phyloP scores from a whole-genome alignment of 2,329 filamentous ascomycete species.

The Coleophoma cylindrospora region DNA sequence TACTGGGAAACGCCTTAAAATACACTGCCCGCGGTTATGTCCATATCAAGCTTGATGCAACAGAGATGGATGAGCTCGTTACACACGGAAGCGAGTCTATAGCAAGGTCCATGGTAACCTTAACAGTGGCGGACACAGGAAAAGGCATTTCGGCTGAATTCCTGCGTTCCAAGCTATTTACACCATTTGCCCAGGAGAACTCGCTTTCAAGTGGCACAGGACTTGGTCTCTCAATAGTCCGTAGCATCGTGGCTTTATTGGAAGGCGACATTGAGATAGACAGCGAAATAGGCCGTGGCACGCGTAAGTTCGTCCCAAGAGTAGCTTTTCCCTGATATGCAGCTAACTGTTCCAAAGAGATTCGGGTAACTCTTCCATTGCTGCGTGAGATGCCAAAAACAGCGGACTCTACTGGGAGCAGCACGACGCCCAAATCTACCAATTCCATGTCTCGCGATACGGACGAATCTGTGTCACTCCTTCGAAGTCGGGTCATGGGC shows the following conservation, averaged over 20 bases:
- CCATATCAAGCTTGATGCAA: slow-evolving; percentile 27
- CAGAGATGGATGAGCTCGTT: slow-evolving; percentile 20
- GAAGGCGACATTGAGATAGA: slow-evolving; percentile 55
- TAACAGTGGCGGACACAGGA: slow-evolving; percentile 72
- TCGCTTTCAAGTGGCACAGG: slow-evolving; percentile 56
- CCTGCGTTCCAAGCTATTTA: slow-evolving; percentile 53
- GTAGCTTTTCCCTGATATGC: background rate
- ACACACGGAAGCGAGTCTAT: slow-evolving; percentile 9
- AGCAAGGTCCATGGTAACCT: slow-evolving; percentile 35
- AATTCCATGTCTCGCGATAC: slow-evolving; percentile 12
- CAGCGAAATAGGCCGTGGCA: slow-evolving; percentile 48
- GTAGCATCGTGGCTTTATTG: slow-evolving; percentile 53
- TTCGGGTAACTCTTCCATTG: slow-evolving; percentile 24
- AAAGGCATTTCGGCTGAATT: slow-evolving; percentile 63
- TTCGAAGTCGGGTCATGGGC: slow-evolving; percentile 15
- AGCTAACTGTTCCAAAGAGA: slow-evolving; percentile 12
- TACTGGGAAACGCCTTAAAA: slow-evolving; percentile 59
- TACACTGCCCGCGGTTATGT: slow-evolving; percentile 53
- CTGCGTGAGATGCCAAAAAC: slow-evolving; percentile 21
- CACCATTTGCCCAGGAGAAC: slow-evolving; percentile 61
- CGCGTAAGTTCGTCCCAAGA: slow-evolving; percentile 33
- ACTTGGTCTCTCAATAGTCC: slow-evolving; percentile 61
- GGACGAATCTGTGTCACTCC: slow-evolving; percentile 18
- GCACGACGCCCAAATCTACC: slow-evolving; percentile 12
- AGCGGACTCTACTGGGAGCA: slow-evolving; percentile 6